Conservation (phyloP, 1,284 basidiomycete genomes). For the Pulveroboletus sp. region DNA sequence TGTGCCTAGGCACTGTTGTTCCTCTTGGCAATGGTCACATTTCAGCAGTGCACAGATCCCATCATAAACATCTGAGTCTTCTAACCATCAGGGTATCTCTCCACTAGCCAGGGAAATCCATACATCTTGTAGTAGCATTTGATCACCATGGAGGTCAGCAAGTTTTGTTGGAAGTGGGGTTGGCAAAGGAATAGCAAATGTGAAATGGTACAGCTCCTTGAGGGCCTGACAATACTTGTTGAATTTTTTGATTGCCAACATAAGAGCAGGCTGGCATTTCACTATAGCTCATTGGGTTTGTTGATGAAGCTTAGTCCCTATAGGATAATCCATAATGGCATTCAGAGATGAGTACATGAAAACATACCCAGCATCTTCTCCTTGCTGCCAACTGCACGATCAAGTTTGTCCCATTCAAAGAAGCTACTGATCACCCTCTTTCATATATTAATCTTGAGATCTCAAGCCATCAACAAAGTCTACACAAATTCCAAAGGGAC, state of each 20-base stretch:
- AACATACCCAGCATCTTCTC: slow-evolving; percentile 36
- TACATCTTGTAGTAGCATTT: slow-evolving; percentile 40
- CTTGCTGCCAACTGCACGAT: slow-evolving; percentile 37
- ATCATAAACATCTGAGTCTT: slow-evolving; percentile 32
- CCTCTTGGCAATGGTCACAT: slow-evolving; percentile 33
- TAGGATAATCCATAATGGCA: neutral
- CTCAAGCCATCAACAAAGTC: slow-evolving; percentile 35
- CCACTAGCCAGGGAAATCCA: slow-evolving; percentile 36
- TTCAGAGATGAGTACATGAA: slow-evolving; percentile 14
- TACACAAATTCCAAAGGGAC: slow-evolving; percentile 37
- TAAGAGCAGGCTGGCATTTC: slow-evolving; percentile 37
- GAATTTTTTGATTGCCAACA: slow-evolving; percentile 10
- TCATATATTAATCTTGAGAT: slow-evolving; percentile 44
- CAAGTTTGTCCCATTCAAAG: slow-evolving; percentile 42
- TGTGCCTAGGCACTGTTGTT: slow-evolving; percentile 17
- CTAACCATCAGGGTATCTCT: slow-evolving; percentile 36
- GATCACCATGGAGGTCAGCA: slow-evolving; percentile 28
- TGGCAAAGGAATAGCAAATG: slow-evolving; percentile 35
- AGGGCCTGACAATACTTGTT: slow-evolving; percentile 39
- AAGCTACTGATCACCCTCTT: slow-evolving; percentile 41
- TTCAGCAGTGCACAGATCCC: slow-evolving; percentile 38
- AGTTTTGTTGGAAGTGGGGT: slow-evolving; percentile 35
- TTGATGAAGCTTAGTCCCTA: slow-evolving; percentile 42
- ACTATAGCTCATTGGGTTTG: slow-evolving; percentile 6
- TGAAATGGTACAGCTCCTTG: slow-evolving; percentile 14